Evolutionary conservation across 2,329 filamentous ascomycete species (phyloP).

Genomic region (Plenodomus lindquistii): DNA sequence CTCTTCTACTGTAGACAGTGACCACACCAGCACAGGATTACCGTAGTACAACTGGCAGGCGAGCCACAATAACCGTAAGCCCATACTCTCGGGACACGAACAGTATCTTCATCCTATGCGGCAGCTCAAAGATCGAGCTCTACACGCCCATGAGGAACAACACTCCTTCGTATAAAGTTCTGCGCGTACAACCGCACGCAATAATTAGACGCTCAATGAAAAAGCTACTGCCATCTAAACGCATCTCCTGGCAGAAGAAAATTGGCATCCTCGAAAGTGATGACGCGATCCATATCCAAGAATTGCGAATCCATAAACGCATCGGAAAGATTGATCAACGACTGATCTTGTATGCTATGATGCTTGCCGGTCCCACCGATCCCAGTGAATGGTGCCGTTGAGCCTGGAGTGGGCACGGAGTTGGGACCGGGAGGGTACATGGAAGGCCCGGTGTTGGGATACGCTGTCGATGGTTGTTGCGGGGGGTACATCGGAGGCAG

Average conservation of each 20-base stretch:
- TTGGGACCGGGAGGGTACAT: constrained; percentile 6
- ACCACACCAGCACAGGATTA: not conserved
- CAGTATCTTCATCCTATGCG: not conserved
- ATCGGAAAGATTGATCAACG: constrained; percentile 34
- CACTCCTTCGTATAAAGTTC: not conserved
- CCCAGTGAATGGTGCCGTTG: constrained; percentile 2
- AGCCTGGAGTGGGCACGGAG: not conserved
- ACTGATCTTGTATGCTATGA: constrained; percentile 33
- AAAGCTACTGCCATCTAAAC: constrained; percentile 26
- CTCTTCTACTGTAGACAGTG: not conserved
- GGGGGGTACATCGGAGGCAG: constrained; percentile 3
- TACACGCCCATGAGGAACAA: not conserved
- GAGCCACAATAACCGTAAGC: not conserved
- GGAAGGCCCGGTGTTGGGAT: constrained; percentile 2
- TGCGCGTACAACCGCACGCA: not conserved
- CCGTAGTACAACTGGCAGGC: not conserved
- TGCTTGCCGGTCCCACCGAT: constrained; percentile 6
- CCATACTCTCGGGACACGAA: not conserved
- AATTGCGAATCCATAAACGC: constrained; percentile 41
- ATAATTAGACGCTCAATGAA: not conserved
- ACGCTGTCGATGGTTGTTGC: not conserved
- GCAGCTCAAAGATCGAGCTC: not conserved
- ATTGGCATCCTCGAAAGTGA: constrained; percentile 42
- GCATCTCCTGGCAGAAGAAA: constrained; percentile 38
- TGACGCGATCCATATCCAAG: constrained; percentile 39